Base-by-base conservation (phyloP, 306 rosid genomes). In the Dryas octopetala region DNA sequence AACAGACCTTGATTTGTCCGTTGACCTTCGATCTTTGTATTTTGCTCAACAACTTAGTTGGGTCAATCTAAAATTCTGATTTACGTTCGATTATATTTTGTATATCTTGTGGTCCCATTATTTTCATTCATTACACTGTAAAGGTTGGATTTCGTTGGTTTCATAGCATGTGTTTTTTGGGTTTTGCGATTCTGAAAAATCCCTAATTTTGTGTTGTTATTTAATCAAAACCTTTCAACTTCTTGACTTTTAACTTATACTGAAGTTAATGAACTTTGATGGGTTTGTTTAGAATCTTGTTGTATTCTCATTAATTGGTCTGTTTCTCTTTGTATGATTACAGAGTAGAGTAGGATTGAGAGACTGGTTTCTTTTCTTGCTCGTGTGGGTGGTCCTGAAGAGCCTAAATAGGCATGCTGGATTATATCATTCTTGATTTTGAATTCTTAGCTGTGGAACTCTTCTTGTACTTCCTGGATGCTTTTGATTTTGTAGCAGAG, bases 381-480 rank as follows among this genome's bases (percentile, higher is more conserved):
- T 60, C 47, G 38, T 73, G 63, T 70, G 70, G 73, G 61, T 67
- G 62, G 64, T 41, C 71, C 38, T 71, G 78, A 49, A 71, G 59
- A 45, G 38, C 45, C 15, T 19, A 32, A 78, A 72, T 54, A 54
- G 16, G 78, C 79, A 82, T 75, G 81, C 74, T 61, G 78, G 82
- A 71, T 53, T 80, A 23, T 23, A 23, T 23, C 74, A 54, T 83
- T 79, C 51, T 75, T 41, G 77, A 44, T 53, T 85, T 82, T 59
- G 85, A 83, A 32, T 83, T 66, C 81, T 65, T 84, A 11, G 77
- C 80, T 78, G 86, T 76, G 76, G 76, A 70, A 61, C 16, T 74
- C 66, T 75, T 66, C 81, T 78, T 82, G 78, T 87, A 72, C 70
- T 80, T 76, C 76, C 19, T 77, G 70, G 77, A 80, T 48, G 88